Base-by-base conservation (phyloP, 1,284 basidiomycete species). In the Ustilago shanxiensis region DNA sequence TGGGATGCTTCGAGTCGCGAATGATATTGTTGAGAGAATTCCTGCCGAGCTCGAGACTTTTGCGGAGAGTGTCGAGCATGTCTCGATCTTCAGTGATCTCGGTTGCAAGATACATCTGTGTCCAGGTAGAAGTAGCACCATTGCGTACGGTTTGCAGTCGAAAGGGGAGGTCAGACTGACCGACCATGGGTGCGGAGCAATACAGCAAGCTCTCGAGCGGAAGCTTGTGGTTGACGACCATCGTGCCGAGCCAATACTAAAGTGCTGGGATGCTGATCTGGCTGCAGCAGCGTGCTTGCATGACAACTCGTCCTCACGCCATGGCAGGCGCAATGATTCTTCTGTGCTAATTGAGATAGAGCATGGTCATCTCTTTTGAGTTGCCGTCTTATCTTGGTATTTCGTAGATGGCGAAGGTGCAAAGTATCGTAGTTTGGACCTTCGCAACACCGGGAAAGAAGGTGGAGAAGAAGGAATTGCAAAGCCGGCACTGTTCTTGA, bases 131-230 rank as follows among this genome's bases (percentile, higher is more conserved):
- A 7, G 81, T 83, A 14, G 79, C 79, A n/a, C 81, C 81, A 29
- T 79, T 66, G n/a, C 51, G 60, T 9, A 80, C 79, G 0, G 77
- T 73, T 18, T 79, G 78, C 1, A 80, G 73, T n/a, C 81, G 79
- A 29, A 81, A 83, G 5, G 81, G 62, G 16, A 83, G 65, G 47
- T 83, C 81, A 18, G 81, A 83, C 67, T 83, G 81, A 9, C 75
- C 72, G n/a, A 83, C 79, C 81, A 81, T 81, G 8, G 80, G 80
- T n/a, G 80, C 80, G 3, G 78, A 67, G 24, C 65, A 77, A 63
- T 81, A 76, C 3, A 64, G 69, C 54, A 74, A 29, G 47, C 62
- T 72, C 33, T 64, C 62, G 6, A 69, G 69, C 26, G 74, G 66
- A 29, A 72, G 69, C 31, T 56, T 51, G 56, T 60, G 56, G 16